phyloP scores from a whole-genome alignment of 2,329 filamentous ascomycete genomes.

The Fusarium coffeatum region DNA sequence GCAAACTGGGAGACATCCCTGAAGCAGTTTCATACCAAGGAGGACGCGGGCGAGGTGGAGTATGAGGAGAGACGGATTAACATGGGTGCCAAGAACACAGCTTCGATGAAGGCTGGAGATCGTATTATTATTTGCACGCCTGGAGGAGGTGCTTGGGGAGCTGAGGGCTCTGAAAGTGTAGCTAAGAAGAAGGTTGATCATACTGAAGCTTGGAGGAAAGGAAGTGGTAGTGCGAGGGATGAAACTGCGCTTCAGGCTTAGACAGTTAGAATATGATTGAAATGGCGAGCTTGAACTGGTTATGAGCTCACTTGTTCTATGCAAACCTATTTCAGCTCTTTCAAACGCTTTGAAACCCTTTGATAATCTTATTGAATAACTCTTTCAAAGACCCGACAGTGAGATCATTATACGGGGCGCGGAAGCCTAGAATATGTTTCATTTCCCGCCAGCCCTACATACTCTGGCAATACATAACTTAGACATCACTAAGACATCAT shows the following conservation, averaged over 20 bases:
- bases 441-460: neutral
- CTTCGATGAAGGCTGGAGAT: slow-evolving; percentile 79
- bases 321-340: neutral
- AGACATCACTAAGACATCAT: slow-evolving; percentile 6
- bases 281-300: neutral
- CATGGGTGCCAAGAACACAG: slow-evolving; percentile 82
- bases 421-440: slow-evolving; percentile 3
- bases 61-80: slow-evolving; percentile 74
- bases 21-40: slow-evolving; percentile 52
- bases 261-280: neutral
- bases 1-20: slow-evolving; percentile 61
- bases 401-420: neutral
- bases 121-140: slow-evolving; percentile 82
- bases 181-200: slow-evolving; percentile 65
- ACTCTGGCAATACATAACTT: neutral
- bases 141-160: slow-evolving; percentile 82
- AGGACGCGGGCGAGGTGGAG: slow-evolving; percentile 53
- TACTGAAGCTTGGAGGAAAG: slow-evolving; percentile 64
- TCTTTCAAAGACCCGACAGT: neutral
- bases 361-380: neutral
- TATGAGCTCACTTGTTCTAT: neutral
- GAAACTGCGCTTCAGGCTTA: slow-evolving; percentile 69
- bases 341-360: neutral
- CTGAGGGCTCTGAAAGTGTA: slow-evolving; percentile 66
- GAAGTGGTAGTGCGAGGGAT: slow-evolving; percentile 67